Evolutionary conservation across 2,329 filamentous ascomycete genomes (phyloP).

Genomic region (Claviceps maximensis): DNA sequence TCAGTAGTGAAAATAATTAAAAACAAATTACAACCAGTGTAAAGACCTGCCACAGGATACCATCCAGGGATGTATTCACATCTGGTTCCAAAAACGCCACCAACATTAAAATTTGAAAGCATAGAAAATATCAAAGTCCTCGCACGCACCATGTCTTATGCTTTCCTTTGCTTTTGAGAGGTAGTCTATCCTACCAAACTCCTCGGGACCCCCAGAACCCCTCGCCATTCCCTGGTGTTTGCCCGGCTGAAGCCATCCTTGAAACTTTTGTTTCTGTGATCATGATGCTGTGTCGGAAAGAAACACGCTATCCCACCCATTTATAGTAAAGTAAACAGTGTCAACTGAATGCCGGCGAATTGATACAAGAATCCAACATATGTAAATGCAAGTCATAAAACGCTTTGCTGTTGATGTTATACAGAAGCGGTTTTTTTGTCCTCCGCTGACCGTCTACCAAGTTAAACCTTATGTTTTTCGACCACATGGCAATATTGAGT

Average conservation of each 20-base stretch:
- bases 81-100: not conserved
- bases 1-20: not conserved
- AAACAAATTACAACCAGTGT: not conserved
- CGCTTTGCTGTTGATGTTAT: constrained; percentile 17
- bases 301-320: not conserved
- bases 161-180: not conserved
- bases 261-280: constrained; percentile 13
- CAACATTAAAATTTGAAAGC: not conserved
- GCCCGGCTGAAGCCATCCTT: constrained; percentile 3
- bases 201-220: no score
- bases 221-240: constrained; percentile 1
- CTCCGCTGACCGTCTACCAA: constrained; percentile 18
- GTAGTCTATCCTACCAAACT: no score
- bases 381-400: constrained; percentile 25
- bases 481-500: constrained; percentile 4
- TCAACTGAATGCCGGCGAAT: constrained; percentile 20
- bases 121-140: constrained; percentile 9
- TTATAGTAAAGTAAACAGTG: constrained; percentile 7
- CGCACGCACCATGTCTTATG: constrained; percentile 15
- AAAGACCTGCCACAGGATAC: not conserved
- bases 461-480: constrained; percentile 18
- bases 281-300: constrained; percentile 15
- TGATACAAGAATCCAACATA: constrained; percentile 32
- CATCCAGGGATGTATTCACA: not conserved
- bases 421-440: constrained; percentile 22